Percentiles rank a stretch among this genome's conserved stretches.
phyloP scores from a whole-genome alignment of 129 eudicot species.

The Logfia minima region DNA sequence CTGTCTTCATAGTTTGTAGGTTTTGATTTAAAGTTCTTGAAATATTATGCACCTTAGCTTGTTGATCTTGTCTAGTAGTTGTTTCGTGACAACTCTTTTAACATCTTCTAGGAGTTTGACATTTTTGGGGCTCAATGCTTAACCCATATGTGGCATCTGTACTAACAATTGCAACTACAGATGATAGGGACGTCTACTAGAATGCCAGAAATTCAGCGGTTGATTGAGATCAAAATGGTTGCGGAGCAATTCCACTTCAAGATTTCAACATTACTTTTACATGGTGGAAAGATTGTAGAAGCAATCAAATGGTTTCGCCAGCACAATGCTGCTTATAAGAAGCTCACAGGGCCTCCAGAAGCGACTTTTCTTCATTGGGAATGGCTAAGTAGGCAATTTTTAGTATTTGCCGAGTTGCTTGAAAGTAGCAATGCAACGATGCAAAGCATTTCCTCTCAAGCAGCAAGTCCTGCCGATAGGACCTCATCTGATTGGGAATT shows the following conservation, averaged over 20 bases:
- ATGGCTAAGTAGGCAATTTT: constrained; percentile 89
- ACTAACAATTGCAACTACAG: constrained; percentile 43
- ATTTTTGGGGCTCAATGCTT: background rate
- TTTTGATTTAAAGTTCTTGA: constrained; percentile 1
- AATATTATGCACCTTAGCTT: constrained; percentile 13
- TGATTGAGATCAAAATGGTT: constrained; percentile 79
- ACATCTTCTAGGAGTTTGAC: constrained; percentile 11
- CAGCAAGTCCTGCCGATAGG: constrained; percentile 45
- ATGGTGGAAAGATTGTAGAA: constrained; percentile 82
- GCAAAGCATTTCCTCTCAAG: constrained; percentile 43
- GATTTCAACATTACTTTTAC: constrained; percentile 83
- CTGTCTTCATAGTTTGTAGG: background rate
- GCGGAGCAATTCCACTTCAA: constrained; percentile 90
- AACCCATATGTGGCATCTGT: background rate
- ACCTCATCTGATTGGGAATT: constrained; percentile 72
- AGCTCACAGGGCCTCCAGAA: constrained; percentile 64
- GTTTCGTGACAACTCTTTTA: background rate
- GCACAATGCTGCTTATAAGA: constrained; percentile 67
- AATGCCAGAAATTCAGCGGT: constrained; percentile 83
- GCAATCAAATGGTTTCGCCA: constrained; percentile 88
- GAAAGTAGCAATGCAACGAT: constrained; percentile 69
- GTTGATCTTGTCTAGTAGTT: background rate
- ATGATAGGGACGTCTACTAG: constrained; percentile 89
- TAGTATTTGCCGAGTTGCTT: constrained; percentile 87
- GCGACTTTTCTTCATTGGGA: constrained; percentile 86